Evolutionary conservation across 140 eudicot genomes (phyloP), one percentile per base, ranked within the genome.

Genomic region (Cichorium intybus): DNA sequence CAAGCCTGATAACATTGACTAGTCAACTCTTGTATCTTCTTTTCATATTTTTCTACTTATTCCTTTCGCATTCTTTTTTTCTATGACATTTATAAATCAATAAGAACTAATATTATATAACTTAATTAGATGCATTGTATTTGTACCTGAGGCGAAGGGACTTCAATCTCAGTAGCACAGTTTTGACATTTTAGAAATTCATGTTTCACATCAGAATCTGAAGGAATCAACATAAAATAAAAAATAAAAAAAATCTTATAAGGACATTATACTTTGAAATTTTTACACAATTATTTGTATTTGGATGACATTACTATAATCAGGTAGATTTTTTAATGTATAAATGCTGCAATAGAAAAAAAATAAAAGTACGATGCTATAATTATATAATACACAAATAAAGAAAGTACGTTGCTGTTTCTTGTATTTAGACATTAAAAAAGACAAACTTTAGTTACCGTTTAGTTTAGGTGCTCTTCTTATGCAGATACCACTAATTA

Each of bases 401-500:
- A 10, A 53, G 3, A 68, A n/a, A 33, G 18, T 26, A 7, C 2
- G 27, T 0, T 31, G 8, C 35, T 31, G 6, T 37, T 11, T 37
- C 46, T 37, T 37, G 15, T 1, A 37, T 10, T 37, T 37, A n/a
- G n/a, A n/a, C n/a, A n/a, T n/a, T n/a, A n/a, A 37, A 11, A 43
- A 41, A 12, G 48, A 41, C 5, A 27, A 51, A 6, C 0, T 27
- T 24, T 39, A 60, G 11, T 11, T 71, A 88, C 95, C 97, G 41
- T 77, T 67, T 35, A 54, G 15, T 26, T 75, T 80, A 43, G 89
- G 77, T 24, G 97, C 95, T 66, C 64, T 88, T 55, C 99, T 74
- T 33, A 93, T 70, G 76, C 99, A 88, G 51, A 93, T 83, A 48
- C 99, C 99, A 81, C 99, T 88, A 67, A 88, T 83, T 64, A 88